These are phyloP conservation scores for Setaria italica DNA, from an alignment of 202 grass and related monocot genomes.

Conservation along the genomic window DNA sequence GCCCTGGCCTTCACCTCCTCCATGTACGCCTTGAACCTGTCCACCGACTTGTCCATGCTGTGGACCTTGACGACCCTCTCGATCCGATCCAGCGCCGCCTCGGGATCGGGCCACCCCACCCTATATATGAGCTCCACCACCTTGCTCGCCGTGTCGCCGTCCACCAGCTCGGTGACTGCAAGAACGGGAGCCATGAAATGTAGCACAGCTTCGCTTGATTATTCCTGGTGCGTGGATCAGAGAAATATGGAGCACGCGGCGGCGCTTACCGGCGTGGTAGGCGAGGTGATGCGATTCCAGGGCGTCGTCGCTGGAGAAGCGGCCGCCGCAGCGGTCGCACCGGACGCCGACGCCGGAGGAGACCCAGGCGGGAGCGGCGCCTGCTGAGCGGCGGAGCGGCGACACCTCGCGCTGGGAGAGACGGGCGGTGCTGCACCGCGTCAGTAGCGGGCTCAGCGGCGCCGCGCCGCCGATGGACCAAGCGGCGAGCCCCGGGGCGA, in stretches of 20 bases:
- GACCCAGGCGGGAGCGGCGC: slow-evolving; percentile 25
- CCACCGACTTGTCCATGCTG: slow-evolving; percentile 54
- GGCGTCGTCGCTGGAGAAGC: slow-evolving; percentile 49
- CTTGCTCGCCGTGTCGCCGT: slow-evolving; percentile 71
- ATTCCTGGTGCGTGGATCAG: neutral
- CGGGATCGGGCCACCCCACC: slow-evolving; percentile 61
- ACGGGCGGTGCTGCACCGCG: slow-evolving; percentile 38
- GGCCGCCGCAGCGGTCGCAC: slow-evolving; percentile 65
- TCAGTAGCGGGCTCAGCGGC: slow-evolving; percentile 47
- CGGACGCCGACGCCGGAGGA: slow-evolving; percentile 39
- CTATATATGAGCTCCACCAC: slow-evolving; percentile 81
- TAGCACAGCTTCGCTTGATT: neutral
- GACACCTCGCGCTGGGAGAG: slow-evolving; percentile 39
- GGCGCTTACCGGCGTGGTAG: slow-evolving; percentile 64
- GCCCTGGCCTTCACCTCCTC: slow-evolving; percentile 66
- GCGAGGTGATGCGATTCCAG: slow-evolving; percentile 74
- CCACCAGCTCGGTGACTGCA: slow-evolving; percentile 69
- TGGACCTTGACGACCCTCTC: slow-evolving; percentile 78
- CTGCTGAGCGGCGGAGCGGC: slow-evolving; percentile 36
- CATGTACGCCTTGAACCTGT: slow-evolving; percentile 63
- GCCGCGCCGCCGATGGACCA: slow-evolving; percentile 27
- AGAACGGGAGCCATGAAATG: neutral
- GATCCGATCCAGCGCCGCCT: slow-evolving; percentile 42
- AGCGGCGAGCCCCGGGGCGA: slow-evolving; percentile 31
- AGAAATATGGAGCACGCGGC: neutral